phyloP scores from a whole-genome alignment of 768 basidiomycete species.

The Pleurotus citrinopileatus region DNA sequence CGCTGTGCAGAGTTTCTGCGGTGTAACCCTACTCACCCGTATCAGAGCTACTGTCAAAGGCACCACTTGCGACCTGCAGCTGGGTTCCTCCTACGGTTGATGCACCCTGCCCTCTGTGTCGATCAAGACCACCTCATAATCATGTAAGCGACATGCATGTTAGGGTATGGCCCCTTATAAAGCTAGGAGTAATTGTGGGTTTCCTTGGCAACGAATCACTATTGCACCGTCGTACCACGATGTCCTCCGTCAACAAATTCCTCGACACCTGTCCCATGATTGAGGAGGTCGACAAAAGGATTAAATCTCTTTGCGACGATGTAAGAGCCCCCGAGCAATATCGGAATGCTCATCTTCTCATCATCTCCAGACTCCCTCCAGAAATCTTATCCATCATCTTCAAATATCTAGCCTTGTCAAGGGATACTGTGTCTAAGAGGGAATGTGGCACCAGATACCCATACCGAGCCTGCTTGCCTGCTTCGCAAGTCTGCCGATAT shows the following conservation, averaged over 20 bases:
- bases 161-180: no score
- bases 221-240: no score
- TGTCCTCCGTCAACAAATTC: neutral
- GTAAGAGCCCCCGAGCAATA: neutral
- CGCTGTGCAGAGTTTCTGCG: neutral
- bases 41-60: slow-evolving; percentile 17
- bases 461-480: neutral
- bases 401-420: neutral
- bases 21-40: neutral
- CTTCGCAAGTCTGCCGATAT: neutral
- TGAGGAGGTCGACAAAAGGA: neutral
- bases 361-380: neutral
- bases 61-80: slow-evolving; percentile 22
- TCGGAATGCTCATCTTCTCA: neutral
- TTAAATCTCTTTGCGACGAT: neutral
- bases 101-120: slow-evolving; percentile 27
- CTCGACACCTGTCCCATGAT: neutral
- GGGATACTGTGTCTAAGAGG: neutral
- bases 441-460: neutral
- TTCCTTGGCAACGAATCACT: no score
- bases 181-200: no score
- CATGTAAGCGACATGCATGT: no score
- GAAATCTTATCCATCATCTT: neutral
- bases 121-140: slow-evolving; percentile 30
- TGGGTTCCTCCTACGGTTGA: slow-evolving; percentile 13